A percentile compares a stretch with the other conserved stretches of the same genome.
Evolutionary conservation across 1,139 yeast genomes (phyloP).

Genomic region (Petasospora rhodanensis): DNA sequence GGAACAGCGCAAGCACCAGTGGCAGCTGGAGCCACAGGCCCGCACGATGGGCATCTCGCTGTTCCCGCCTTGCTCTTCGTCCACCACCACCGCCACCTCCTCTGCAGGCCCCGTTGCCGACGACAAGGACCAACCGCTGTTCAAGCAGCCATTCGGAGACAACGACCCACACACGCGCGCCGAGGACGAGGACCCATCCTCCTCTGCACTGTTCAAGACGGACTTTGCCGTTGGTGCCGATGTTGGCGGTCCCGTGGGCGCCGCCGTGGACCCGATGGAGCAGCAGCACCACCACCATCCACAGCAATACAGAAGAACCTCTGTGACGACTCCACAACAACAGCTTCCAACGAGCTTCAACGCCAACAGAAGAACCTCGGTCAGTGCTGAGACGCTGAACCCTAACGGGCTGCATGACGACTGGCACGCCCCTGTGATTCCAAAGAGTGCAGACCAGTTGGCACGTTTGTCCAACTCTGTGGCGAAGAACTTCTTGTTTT

Average conservation of each 20-base stretch:
- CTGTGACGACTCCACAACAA: constrained; percentile 13
- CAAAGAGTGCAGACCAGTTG: constrained; percentile 59
- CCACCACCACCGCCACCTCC: not conserved
- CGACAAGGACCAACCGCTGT: constrained; percentile 27
- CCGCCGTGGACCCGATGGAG: constrained; percentile 27
- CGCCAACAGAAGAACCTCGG: constrained; percentile 82
- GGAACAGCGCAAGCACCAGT: constrained; percentile 52
- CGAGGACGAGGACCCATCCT: constrained; percentile 18
- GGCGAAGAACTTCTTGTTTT: constrained; percentile 79
- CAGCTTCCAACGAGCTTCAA: constrained; percentile 57
- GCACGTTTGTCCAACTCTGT: constrained; percentile 66
- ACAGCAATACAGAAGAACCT: constrained; percentile 23
- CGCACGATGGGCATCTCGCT: constrained; percentile 44
- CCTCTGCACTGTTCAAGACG: constrained; percentile 22
- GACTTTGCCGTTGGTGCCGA: constrained; percentile 36
- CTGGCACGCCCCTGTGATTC: constrained; percentile 68
- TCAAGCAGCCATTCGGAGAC: constrained; percentile 61
- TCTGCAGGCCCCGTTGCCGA: too few relatives aligned
- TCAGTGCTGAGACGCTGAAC: constrained; percentile 64
- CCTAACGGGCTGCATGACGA: constrained; percentile 46
- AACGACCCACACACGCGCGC: constrained; percentile 56
- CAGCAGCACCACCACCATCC: too few relatives aligned
- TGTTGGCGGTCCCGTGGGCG: constrained; percentile 19
- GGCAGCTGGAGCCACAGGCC: constrained; percentile 50
- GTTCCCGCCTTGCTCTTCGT: constrained; percentile 33